These are phyloP conservation scores for Lachnellula cervina DNA, from an alignment of 2,329 filamentous ascomycete species.

Conservation along the genomic window DNA sequence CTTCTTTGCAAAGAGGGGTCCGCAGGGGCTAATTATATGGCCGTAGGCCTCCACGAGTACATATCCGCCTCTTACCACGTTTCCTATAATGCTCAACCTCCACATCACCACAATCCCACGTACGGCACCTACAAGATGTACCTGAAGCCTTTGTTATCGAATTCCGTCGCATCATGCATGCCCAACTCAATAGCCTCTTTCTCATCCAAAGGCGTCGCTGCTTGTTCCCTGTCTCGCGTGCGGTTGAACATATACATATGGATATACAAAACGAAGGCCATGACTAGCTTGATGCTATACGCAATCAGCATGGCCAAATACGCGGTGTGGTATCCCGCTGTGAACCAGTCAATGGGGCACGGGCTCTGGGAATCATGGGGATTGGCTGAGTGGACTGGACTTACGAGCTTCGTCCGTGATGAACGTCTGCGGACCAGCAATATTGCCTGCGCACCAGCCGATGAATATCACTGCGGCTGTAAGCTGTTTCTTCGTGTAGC, in stretches of 20 bases:
- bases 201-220: constrained; percentile 29
- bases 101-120: no score
- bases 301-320: constrained; percentile 12
- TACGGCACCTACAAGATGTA: constrained; percentile 38
- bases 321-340: constrained; percentile 24
- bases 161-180: constrained; percentile 49
- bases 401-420: constrained; percentile 13
- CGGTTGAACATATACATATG: constrained; percentile 52
- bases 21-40: no score
- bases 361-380: background rate
- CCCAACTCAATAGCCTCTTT: constrained; percentile 46
- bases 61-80: no score
- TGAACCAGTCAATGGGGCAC: constrained; percentile 4
- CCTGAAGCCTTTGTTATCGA: constrained; percentile 49
- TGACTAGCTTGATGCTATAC: constrained; percentile 45
- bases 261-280: constrained; percentile 38
- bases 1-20: no score
- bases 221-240: constrained; percentile 44
- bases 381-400: background rate
- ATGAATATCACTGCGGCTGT: constrained; percentile 44
- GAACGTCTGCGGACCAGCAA: constrained; percentile 36
- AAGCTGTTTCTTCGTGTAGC: constrained; percentile 48
- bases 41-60: no score
- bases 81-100: no score
- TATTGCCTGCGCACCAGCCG: constrained; percentile 47